phyloP scores from a whole-genome alignment of 2,329 filamentous ascomycete species.

The Penicillium expansum region DNA sequence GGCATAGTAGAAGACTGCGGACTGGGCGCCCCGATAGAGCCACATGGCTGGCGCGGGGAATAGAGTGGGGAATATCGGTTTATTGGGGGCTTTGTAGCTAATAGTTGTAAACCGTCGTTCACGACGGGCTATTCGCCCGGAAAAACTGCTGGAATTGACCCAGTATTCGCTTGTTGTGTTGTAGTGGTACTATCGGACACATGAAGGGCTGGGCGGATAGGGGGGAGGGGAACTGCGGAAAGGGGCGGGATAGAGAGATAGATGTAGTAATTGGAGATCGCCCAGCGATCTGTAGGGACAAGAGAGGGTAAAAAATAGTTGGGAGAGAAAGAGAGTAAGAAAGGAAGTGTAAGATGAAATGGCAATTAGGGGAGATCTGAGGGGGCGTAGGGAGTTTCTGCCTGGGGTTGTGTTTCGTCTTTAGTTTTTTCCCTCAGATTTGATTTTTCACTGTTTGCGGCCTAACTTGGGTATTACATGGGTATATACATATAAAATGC shows the following conservation, averaged over 20 bases:
- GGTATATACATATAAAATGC: too few relatives aligned
- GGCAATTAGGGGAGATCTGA: conserved; percentile 2
- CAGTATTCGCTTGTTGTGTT: conserved; percentile 21
- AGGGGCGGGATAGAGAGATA: conserved; percentile 7
- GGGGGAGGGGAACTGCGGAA: conserved; percentile 1
- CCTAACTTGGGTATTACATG: background rate
- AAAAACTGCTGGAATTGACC: conserved; percentile 25
- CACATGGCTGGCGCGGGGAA: conserved; percentile 38
- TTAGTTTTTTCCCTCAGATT: background rate
- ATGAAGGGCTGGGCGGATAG: conserved; percentile 35
- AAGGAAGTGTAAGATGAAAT: background rate
- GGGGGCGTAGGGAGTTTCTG: conserved; percentile 7
- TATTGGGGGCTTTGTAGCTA: background rate
- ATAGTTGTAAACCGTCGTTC: conserved; percentile 10
- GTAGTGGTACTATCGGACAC: conserved; percentile 29
- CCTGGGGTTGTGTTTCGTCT: conserved; percentile 5
- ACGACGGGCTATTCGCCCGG: conserved; percentile 24
- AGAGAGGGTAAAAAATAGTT: conserved; percentile 2
- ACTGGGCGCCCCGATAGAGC: conserved; percentile 50
- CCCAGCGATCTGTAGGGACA: conserved; percentile 26
- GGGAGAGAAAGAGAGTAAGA: conserved; percentile 5
- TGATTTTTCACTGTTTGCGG: conserved; percentile 1
- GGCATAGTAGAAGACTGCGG: conserved; percentile 51
- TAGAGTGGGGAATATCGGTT: conserved; percentile 6
- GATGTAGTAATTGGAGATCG: conserved; percentile 23